Evolutionary conservation across 257 asterid genomes (phyloP).

Genomic region (Solanum phureja): DNA sequence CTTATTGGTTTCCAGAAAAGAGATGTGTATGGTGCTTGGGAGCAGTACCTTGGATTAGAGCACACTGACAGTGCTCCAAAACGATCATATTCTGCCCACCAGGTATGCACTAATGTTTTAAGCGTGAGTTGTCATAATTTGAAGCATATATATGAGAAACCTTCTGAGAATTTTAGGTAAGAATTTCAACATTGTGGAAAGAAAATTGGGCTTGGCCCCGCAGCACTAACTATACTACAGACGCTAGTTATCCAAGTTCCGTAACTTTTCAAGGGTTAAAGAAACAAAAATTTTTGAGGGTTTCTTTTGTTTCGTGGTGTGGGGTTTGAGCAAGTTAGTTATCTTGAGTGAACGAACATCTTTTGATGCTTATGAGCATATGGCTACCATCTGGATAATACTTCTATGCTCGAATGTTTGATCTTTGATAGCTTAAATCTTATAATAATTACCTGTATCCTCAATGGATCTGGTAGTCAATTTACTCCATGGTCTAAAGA

Average conservation of each 20-base stretch:
- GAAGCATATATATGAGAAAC: neutral
- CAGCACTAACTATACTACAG: neutral
- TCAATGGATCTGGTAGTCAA: too few species aligned
- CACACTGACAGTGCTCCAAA: constrained; percentile 62
- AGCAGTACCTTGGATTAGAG: too few species aligned
- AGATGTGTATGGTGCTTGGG: constrained; percentile 73
- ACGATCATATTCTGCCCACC: constrained; percentile 47
- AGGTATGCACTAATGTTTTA: constrained; percentile 20
- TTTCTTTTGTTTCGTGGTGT: neutral
- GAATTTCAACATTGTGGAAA: neutral
- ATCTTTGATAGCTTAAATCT: too few species aligned
- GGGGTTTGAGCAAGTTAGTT: neutral
- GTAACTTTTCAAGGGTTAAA: neutral
- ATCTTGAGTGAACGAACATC: neutral
- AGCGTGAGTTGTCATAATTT: neutral
- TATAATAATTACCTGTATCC: too few species aligned
- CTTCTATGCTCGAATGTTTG: too few species aligned
- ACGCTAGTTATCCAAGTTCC: neutral
- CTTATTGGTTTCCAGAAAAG: constrained; percentile 30
- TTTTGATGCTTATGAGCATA: neutral
- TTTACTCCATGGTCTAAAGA: too few species aligned
- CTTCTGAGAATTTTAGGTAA: neutral
- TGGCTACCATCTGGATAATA: too few species aligned
- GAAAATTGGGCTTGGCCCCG: neutral
- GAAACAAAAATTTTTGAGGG: neutral